Conservation (phyloP, 805 yeast genomes). For the Schizosaccharomyces octosporus region DNA sequence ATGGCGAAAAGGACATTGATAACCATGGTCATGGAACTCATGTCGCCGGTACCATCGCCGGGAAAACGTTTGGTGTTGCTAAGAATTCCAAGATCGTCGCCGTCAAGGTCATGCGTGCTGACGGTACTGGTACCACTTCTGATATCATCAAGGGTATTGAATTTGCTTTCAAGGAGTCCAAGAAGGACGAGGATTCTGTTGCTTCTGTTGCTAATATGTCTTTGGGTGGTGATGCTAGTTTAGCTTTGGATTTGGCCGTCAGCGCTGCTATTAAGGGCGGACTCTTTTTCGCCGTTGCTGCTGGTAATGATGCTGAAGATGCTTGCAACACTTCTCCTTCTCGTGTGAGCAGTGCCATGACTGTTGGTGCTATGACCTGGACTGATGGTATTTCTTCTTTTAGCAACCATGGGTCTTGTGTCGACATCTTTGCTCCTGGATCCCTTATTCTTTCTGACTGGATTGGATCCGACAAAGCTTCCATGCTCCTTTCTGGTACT, state of each 20-base stretch:
- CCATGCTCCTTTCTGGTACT: conserved; percentile 32
- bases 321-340: conserved; percentile 40
- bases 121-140: conserved; percentile 35
- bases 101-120: conserved; percentile 33
- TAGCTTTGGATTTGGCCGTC: conserved; percentile 32
- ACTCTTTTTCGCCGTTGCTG: conserved; percentile 36
- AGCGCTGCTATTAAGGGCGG: conserved; percentile 34
- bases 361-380: conserved; percentile 86
- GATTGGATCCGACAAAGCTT: conserved; percentile 26
- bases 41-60: conserved; percentile 42
- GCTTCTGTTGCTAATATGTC: conserved; percentile 42
- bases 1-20: conserved; percentile 22
- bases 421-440: conserved; percentile 93
- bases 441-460: conserved; percentile 31
- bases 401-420: conserved; percentile 88
- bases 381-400: conserved; percentile 81
- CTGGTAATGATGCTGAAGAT: conserved; percentile 36
- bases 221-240: conserved; percentile 32
- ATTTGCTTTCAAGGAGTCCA: conserved; percentile 25
- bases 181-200: conserved; percentile 13
- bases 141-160: conserved; percentile 41
- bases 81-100: conserved; percentile 34
- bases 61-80: conserved; percentile 33
- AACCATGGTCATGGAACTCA: conserved; percentile 46
- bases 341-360: conserved; percentile 39